These are phyloP conservation scores for Mycena rosella DNA, from an alignment of 768 basidiomycete species.

Conservation along the genomic window DNA sequence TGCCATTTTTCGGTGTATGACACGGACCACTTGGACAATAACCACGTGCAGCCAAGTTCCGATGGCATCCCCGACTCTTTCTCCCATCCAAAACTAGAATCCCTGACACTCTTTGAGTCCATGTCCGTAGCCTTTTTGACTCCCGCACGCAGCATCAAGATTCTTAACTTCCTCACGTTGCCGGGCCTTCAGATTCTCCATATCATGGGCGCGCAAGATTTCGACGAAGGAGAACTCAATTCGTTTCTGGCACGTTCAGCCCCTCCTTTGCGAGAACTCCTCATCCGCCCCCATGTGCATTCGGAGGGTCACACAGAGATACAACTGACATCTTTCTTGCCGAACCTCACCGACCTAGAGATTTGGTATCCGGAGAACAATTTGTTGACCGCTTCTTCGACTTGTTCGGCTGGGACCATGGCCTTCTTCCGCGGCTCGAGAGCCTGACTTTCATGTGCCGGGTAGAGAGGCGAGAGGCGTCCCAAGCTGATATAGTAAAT, in stretches of 20 bases:
- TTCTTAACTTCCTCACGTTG: neutral
- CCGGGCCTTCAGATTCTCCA: neutral
- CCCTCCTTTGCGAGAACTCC: neutral
- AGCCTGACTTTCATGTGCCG: neutral
- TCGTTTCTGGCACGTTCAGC: neutral
- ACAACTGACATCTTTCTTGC: neutral
- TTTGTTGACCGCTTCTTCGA: neutral
- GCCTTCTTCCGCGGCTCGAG: neutral
- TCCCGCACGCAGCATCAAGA: too few species aligned
- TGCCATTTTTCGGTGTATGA: neutral
- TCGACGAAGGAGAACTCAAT: neutral
- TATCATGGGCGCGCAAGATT: neutral
- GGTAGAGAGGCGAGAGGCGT: neutral
- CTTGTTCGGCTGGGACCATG: neutral
- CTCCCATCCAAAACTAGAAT: neutral
- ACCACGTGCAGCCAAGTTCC: too few species aligned
- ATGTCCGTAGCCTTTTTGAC: too few species aligned
- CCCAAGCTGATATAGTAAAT: neutral
- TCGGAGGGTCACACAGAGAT: too few species aligned
- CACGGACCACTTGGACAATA: too few species aligned
- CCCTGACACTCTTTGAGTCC: too few species aligned
- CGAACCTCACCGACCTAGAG: neutral
- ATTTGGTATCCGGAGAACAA: neutral
- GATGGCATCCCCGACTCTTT: neutral
- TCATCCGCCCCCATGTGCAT: neutral